A percentile compares a stretch with the other conserved stretches of the same genome.
Conservation (phyloP, 2,329 filamentous ascomycete species). For the Penicillium oxalicum region DNA sequence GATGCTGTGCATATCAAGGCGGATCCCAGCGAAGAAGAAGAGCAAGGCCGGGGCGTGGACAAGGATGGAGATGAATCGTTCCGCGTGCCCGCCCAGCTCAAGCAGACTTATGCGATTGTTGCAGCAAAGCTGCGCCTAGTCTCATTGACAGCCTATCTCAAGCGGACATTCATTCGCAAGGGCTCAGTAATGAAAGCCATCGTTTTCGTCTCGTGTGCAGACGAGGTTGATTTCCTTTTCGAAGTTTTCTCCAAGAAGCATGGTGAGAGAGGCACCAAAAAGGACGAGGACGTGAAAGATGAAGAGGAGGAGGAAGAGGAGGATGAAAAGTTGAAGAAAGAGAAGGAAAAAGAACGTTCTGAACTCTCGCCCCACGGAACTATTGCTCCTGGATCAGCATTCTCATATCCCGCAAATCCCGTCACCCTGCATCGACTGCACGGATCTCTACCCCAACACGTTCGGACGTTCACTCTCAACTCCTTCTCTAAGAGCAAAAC, state of each 20-base stretch:
- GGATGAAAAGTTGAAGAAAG: constrained; percentile 14
- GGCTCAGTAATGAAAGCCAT: constrained; percentile 96
- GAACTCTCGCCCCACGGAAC: constrained; percentile 36
- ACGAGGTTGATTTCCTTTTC: constrained; percentile 95
- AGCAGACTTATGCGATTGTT: constrained; percentile 82
- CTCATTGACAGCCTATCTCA: constrained; percentile 75
- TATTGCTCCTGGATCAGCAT: constrained; percentile 57
- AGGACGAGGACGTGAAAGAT: constrained; percentile 14
- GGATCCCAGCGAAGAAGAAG: constrained; percentile 51
- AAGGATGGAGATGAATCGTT: constrained; percentile 56
- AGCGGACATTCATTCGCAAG: constrained; percentile 78
- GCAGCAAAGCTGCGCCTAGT: constrained; percentile 88
- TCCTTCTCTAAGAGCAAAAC: constrained; percentile 69
- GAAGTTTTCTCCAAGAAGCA: constrained; percentile 60
- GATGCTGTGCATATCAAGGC: constrained; percentile 83
- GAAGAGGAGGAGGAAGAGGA: constrained; percentile 20
- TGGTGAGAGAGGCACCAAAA: constrained; percentile 17
- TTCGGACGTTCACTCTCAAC: constrained; percentile 78
- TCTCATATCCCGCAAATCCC: constrained; percentile 69
- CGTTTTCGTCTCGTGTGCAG: constrained; percentile 92
- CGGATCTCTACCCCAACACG: constrained; percentile 80
- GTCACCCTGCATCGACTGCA: constrained; percentile 83
- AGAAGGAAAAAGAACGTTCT: constrained; percentile 17
- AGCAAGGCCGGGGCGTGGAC: constrained; percentile 42
- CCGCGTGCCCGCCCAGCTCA: constrained; percentile 83